These are phyloP conservation scores for Aquilaria malaccensis DNA, from an alignment of 345 rosid species.

Conservation along the genomic window DNA sequence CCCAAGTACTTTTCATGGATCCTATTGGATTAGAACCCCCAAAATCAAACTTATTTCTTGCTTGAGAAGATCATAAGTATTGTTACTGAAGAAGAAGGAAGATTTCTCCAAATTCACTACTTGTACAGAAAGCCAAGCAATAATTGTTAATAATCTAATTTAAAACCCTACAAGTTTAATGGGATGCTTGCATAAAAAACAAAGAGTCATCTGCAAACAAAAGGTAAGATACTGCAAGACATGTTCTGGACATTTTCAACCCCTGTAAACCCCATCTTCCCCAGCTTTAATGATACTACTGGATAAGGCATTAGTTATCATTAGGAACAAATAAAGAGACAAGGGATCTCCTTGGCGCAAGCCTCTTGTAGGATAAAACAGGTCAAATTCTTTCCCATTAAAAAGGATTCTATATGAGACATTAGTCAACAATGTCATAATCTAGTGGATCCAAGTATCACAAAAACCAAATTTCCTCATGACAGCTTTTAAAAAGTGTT, in stretches of 20 bases:
- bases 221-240: not conserved
- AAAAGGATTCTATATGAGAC: too few species aligned
- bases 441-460: not conserved
- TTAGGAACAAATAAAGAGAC: not conserved
- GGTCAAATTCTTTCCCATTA: too few species aligned
- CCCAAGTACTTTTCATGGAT: not conserved
- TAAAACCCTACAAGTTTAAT: not conserved
- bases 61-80: too few species aligned
- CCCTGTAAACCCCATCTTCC: not conserved
- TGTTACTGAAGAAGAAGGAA: not conserved
- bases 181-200: not conserved
- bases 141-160: not conserved
- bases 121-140: not conserved
- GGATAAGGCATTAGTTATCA: not conserved
- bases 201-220: not conserved
- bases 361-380: not conserved
- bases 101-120: not conserved
- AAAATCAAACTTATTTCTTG: not conserved
- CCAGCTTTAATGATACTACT: not conserved
- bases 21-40: too few species aligned
- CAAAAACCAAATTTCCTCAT: not conserved
- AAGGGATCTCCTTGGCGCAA: not conserved
- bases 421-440: not conserved
- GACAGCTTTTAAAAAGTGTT: not conserved
- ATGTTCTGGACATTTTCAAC: not conserved